Evolutionary conservation across 441 rosid genomes (phyloP), one percentile per base, ranked within the genome.

Genomic region (Gossypium aridum): DNA sequence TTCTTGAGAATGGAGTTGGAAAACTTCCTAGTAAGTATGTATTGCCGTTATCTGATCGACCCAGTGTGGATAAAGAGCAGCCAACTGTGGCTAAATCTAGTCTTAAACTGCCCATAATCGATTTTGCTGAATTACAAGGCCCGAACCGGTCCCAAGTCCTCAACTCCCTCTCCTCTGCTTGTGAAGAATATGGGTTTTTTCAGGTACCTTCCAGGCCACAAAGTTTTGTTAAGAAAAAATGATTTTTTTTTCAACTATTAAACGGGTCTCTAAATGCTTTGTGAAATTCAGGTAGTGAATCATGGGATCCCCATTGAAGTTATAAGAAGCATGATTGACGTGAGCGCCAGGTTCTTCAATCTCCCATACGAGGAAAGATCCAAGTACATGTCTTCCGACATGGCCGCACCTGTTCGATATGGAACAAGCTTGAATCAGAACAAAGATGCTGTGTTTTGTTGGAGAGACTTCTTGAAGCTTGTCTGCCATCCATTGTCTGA

Each of bases 381-480:
- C n/a, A 89, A 86, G 80, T 89, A 90, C 84, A 91, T 94, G 98
- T 75, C 92, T 2, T 26, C 88, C 0, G 94, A 94, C 64, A 84
- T 94, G 92, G 51, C 37, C 1, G 76, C 94, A n/a, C 83, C 86
- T n/a, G 98, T 91, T 34, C 84, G 98, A 43, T 94, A 85, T 64
- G 98, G 98, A 39, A 93, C 98, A 0, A 93, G 98, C 83, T 86
- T 87, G 54, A 93, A 91, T 81, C 97, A 93, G 77, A 89, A 5
- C 78, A 87, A 87, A 71, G 98, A 93, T 75, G 76, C 77, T 26
- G 91, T 93, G 53, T 91, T 88, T 51, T 86, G 88, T 69, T 93
- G 98, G 98, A 90, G 95, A 80, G 98, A 93, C 74, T 91, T 93
- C 88, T 79, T 93, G 78, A 93, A 93, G 81, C 85, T 93, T n/a